Conservation (phyloP, 192 early-diverging fungal genomes). For the Entomortierella lignicola region DNA sequence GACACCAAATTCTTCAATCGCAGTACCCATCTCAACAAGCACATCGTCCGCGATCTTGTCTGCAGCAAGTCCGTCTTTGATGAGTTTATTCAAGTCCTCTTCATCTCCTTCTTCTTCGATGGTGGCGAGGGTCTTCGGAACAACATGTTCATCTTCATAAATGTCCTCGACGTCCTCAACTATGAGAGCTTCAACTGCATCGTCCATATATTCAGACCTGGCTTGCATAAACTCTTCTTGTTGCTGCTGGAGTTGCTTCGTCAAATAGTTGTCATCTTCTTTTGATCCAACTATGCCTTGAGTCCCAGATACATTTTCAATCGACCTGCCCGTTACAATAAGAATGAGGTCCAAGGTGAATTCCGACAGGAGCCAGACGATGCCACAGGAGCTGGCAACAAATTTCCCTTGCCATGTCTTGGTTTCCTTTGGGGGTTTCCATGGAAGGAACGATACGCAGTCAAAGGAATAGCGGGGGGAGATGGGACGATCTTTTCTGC, state of each 20-base stretch:
- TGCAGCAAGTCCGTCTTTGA: too few relatives aligned
- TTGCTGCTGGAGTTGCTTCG: background rate
- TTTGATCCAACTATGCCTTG: background rate
- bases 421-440: background rate
- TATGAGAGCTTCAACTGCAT: background rate
- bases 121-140: too few relatives aligned
- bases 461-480: slow-evolving; percentile 11
- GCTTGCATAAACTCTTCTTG: background rate
- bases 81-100: too few relatives aligned
- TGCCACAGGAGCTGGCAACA: slow-evolving; percentile 8
- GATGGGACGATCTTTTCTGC: background rate
- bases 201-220: background rate
- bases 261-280: background rate
- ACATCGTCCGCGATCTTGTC: too few relatives aligned
- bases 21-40: too few relatives aligned
- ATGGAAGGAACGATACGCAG: slow-evolving; percentile 13
- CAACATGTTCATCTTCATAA: too few relatives aligned
- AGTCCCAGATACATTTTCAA: background rate
- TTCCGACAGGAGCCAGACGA: slow-evolving; percentile 31
- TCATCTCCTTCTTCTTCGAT: too few relatives aligned
- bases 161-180: background rate
- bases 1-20: too few relatives aligned
- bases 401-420: slow-evolving; percentile 11
- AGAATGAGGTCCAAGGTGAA: slow-evolving; percentile 23
- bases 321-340: background rate